A percentile compares a stretch with the other conserved stretches of the same genome.
Conservation (phyloP, 2,329 filamentous ascomycete species). For the Didymosphaeria variabile region DNA sequence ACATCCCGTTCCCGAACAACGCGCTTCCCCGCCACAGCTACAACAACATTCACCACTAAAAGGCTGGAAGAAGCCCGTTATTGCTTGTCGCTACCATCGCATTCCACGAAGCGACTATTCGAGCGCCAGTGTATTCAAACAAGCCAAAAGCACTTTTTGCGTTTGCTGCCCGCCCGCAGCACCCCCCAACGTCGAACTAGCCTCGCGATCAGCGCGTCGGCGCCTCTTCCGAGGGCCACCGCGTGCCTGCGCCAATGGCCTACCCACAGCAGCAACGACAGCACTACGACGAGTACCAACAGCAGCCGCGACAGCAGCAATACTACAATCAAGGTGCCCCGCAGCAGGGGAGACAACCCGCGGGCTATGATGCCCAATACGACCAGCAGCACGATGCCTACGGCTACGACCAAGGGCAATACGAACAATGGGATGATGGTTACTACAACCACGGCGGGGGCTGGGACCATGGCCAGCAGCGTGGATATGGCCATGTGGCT, state of each 20-base stretch:
- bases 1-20: neutral
- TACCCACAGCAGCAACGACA: slow-evolving; percentile 52
- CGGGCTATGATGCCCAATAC: slow-evolving; percentile 40
- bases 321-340: slow-evolving; percentile 41
- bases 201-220: slow-evolving; percentile 29
- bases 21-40: slow-evolving; percentile 10
- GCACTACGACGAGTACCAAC: slow-evolving; percentile 39
- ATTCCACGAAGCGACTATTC: slow-evolving; percentile 12
- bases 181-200: slow-evolving; percentile 29
- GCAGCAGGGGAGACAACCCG: slow-evolving; percentile 37
- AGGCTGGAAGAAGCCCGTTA: neutral
- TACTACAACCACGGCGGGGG: slow-evolving; percentile 43
- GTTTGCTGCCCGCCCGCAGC: slow-evolving; percentile 28
- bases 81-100: neutral
- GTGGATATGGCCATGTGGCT: slow-evolving; percentile 36
- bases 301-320: slow-evolving; percentile 45
- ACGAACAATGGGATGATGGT: slow-evolving; percentile 47
- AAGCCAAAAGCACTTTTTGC: slow-evolving; percentile 26
- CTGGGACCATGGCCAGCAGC: slow-evolving; percentile 38
- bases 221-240: slow-evolving; percentile 27
- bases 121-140: neutral
- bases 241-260: slow-evolving; percentile 44
- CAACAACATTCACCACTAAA: slow-evolving; percentile 4
- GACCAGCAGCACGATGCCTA: slow-evolving; percentile 45
- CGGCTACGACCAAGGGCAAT: slow-evolving; percentile 44